Conservation (phyloP, 371 early-diverging fungal species). For the Lichtheimia ramosa region DNA sequence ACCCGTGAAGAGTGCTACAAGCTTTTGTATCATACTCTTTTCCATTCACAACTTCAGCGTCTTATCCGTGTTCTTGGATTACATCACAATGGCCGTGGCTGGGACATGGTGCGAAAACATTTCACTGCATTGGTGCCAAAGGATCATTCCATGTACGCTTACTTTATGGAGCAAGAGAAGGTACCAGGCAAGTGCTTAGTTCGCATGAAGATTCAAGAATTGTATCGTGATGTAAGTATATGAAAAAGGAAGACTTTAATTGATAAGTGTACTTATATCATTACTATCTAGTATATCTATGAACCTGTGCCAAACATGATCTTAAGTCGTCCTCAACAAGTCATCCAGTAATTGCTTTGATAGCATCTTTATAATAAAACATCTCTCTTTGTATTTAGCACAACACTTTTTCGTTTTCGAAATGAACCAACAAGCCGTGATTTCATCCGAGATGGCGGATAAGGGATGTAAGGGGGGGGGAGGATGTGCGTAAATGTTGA, state of each 20-base stretch:
- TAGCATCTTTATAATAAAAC: not conserved
- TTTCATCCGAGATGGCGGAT: too few species aligned
- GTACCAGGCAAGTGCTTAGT: slow-evolving; percentile 66
- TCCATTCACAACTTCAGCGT: slow-evolving; percentile 68
- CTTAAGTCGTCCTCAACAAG: slow-evolving; percentile 40
- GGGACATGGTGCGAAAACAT: slow-evolving; percentile 37
- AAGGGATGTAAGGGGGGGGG: too few species aligned
- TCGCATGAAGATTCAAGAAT: slow-evolving; percentile 71
- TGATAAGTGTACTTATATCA: not conserved
- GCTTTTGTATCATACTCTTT: slow-evolving; percentile 70
- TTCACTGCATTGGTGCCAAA: slow-evolving; percentile 5
- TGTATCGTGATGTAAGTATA: slow-evolving; percentile 64
- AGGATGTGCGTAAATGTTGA: too few species aligned
- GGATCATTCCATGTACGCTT: slow-evolving; percentile 42
- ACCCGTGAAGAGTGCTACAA: slow-evolving; percentile 56
- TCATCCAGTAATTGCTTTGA: slow-evolving; percentile 1
- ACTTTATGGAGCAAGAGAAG: slow-evolving; percentile 44
- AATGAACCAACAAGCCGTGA: not conserved
- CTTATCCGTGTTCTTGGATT: slow-evolving; percentile 65
- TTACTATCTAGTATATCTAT: slow-evolving; percentile 53
- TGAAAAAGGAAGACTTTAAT: not conserved
- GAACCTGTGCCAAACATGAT: slow-evolving; percentile 66
- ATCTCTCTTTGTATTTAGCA: not conserved
- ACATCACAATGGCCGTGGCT: slow-evolving; percentile 67
- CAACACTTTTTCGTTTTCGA: not conserved